Conservation (phyloP, 2,329 filamentous ascomycete species). For the Alternaria ventricosa region DNA sequence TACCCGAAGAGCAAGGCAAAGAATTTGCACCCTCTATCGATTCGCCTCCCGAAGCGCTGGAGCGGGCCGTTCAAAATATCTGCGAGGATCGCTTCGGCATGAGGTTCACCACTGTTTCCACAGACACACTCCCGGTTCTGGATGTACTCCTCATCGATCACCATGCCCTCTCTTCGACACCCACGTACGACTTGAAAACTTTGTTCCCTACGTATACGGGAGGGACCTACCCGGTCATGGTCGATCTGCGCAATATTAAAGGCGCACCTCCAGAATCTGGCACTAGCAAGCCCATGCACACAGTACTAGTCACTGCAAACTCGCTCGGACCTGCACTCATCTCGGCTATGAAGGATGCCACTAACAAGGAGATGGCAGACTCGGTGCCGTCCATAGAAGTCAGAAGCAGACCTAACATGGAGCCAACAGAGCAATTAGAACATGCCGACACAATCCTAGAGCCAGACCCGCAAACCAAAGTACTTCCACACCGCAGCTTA, state of each 20-base stretch:
- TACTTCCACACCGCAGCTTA: not conserved
- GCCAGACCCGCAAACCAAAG: not conserved
- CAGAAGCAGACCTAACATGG: not conserved
- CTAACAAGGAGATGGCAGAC: not conserved
- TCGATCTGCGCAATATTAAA: slow-evolving; percentile 2
- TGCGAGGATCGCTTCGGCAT: slow-evolving; percentile 8
- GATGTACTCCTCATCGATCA: slow-evolving; percentile 10
- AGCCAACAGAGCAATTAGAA: not conserved
- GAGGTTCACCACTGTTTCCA: not conserved
- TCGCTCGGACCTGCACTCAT: not conserved
- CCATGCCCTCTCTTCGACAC: not conserved
- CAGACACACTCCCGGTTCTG: not conserved
- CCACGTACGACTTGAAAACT: not conserved
- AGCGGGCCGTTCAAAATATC: slow-evolving; percentile 8
- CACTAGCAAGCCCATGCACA: not conserved
- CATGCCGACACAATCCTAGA: not conserved
- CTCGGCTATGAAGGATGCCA: not conserved
- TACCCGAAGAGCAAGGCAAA: not conserved
- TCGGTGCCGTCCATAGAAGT: not conserved
- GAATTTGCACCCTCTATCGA: not conserved
- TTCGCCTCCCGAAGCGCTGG: not conserved
- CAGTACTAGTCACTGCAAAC: slow-evolving; percentile 2
- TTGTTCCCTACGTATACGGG: not conserved
- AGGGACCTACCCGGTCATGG: not conserved
- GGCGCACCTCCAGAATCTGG: not conserved